phyloP scores from a whole-genome alignment of 805 yeast genomes.

The Myxozyma vanderwaltii region DNA sequence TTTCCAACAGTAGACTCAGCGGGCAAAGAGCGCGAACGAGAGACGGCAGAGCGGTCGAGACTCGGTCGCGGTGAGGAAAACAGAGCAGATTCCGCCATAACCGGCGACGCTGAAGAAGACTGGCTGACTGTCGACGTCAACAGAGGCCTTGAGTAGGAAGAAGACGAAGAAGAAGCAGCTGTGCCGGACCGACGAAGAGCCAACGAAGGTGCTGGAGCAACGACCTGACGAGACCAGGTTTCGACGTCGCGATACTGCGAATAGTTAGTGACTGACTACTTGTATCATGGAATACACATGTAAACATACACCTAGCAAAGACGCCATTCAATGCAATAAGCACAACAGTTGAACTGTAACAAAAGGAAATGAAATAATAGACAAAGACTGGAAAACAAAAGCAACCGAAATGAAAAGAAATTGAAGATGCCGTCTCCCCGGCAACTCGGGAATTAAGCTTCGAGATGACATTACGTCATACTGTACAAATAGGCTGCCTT shows the following conservation, averaged over 20 bases:
- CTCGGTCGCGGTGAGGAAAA: slow-evolving; percentile 6
- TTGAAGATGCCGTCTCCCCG: neutral
- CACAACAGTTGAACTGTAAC: no score
- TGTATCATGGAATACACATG: no score
- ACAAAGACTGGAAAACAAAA: neutral
- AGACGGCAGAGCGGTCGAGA: neutral
- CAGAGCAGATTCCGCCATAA: no score
- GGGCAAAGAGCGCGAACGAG: no score
- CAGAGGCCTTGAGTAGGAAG: neutral
- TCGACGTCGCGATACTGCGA: slow-evolving; percentile 28
- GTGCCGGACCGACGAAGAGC: slow-evolving; percentile 9
- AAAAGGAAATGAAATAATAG: no score
- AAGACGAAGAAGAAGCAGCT: slow-evolving; percentile 3
- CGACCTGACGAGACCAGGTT: slow-evolving; percentile 29
- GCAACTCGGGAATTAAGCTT: neutral
- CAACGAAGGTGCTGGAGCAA: slow-evolving; percentile 15
- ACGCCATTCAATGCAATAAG: no score
- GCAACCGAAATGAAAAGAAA: neutral
- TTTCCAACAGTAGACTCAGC: no score
- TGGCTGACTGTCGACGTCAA: neutral
- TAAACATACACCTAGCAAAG: slow-evolving; percentile 11
- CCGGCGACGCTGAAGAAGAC: neutral
- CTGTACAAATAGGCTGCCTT: no score
- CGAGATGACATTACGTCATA: slow-evolving; percentile 5
- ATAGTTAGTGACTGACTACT: no score